These are phyloP conservation scores for Ganoderma lucidum DNA, from an alignment of 1,284 basidiomycete genomes.

Conservation along the genomic window DNA sequence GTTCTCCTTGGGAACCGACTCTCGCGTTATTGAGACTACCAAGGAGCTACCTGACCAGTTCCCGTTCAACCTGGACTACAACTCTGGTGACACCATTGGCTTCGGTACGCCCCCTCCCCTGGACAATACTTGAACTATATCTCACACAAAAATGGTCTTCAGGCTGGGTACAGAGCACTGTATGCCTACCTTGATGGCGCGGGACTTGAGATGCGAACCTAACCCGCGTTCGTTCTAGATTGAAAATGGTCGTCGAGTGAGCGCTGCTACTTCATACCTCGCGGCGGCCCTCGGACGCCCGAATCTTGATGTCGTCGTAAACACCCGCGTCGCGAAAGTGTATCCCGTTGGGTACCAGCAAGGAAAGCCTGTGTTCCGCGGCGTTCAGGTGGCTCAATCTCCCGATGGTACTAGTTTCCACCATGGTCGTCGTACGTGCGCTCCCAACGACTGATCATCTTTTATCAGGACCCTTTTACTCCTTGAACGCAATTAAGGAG, in stretches of 20 bases:
- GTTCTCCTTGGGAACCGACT: slow-evolving; percentile 40
- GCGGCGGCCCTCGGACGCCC: slow-evolving; percentile 39
- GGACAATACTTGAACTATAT: not conserved
- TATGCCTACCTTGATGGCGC: not conserved
- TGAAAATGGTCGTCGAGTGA: slow-evolving; percentile 40
- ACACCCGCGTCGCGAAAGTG: slow-evolving; percentile 48
- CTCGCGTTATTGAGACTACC: slow-evolving; percentile 42
- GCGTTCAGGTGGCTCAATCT: slow-evolving; percentile 42
- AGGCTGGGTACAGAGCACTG: slow-evolving; percentile 41
- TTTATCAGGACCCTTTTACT: slow-evolving; percentile 22
- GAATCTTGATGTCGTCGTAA: slow-evolving; percentile 51
- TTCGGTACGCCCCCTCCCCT: slow-evolving; percentile 37
- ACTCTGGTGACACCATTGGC: slow-evolving; percentile 45
- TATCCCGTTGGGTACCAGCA: slow-evolving; percentile 35
- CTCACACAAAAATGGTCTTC: not conserved
- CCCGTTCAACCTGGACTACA: slow-evolving; percentile 48
- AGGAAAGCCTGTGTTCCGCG: slow-evolving; percentile 38
- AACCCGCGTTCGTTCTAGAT: slow-evolving; percentile 1
- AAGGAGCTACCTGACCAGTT: slow-evolving; percentile 42
- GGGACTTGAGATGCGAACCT: not conserved
- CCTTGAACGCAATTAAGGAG: slow-evolving; percentile 33
- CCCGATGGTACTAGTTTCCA: slow-evolving; percentile 25
- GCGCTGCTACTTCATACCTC: slow-evolving; percentile 40
- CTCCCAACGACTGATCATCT: not conserved
- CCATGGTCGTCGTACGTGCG: not conserved